Evolutionary conservation across 305 asterid species (phyloP).

Genomic region (Andrographis paniculata): DNA sequence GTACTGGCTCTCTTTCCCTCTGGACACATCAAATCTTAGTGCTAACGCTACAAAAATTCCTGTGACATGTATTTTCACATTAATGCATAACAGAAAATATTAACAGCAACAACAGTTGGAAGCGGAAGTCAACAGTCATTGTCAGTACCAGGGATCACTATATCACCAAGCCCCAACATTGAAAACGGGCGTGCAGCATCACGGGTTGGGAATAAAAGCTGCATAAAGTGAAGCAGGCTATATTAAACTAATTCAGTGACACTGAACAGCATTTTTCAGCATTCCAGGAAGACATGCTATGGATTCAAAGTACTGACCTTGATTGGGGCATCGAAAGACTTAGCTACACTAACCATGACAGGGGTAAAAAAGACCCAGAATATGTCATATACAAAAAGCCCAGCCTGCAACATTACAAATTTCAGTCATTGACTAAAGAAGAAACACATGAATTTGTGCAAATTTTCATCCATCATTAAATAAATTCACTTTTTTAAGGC

Average conservation of each 20-base stretch:
- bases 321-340: conserved; percentile 67
- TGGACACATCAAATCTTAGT: conserved; percentile 85
- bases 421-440: neutral
- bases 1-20: conserved; percentile 72
- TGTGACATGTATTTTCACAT: conserved; percentile 24
- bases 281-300: neutral
- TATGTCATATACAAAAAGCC: conserved; percentile 59
- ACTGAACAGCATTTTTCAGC: neutral
- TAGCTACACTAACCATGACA: conserved; percentile 80
- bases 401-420: conserved; percentile 39
- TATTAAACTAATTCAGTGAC: conserved; percentile 3
- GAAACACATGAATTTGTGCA: neutral
- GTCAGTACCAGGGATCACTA: conserved; percentile 83
- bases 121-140: neutral
- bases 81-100: no score
- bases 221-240: conserved; percentile 23
- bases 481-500: conserved; percentile 10
- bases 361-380: conserved; percentile 81
- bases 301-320: conserved; percentile 32
- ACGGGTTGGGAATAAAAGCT: conserved; percentile 92
- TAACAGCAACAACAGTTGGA: neutral
- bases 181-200: conserved; percentile 84
- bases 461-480: neutral
- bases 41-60: conserved; percentile 98
- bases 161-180: conserved; percentile 98